These are phyloP conservation scores for Phytophthora sp. DNA, from an alignment of 352 stramenopile species.

Conservation along the genomic window DNA sequence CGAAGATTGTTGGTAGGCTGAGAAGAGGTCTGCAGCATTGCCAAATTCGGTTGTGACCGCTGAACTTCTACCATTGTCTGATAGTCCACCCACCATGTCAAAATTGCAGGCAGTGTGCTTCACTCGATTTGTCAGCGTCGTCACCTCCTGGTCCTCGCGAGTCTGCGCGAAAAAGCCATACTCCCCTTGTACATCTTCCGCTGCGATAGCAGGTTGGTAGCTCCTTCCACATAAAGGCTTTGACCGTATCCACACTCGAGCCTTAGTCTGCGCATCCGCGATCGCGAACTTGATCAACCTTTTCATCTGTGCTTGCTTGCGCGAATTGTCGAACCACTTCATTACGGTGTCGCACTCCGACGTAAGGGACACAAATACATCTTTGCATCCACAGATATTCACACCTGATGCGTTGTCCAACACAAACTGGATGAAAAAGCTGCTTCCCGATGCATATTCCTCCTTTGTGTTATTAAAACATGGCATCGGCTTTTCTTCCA, in stretches of 20 bases:
- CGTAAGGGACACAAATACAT: slow-evolving; percentile 8
- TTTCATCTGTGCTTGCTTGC: slow-evolving; percentile 3
- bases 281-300: not conserved
- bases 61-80: slow-evolving; percentile 3
- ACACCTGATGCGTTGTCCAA: slow-evolving; percentile 15
- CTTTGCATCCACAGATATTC: slow-evolving; percentile 17
- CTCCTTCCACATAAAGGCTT: not conserved
- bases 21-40: not conserved
- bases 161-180: not conserved
- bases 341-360: slow-evolving; percentile 5
- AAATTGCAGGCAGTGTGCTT: not conserved
- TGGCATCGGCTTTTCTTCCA: not conserved
- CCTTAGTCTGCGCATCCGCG: not conserved
- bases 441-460: not conserved
- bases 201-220: not conserved
- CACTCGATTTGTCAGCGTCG: not conserved
- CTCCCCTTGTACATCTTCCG: not conserved
- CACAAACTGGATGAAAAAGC: slow-evolving; percentile 4
- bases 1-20: not conserved
- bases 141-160: not conserved
- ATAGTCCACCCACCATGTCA: slow-evolving; percentile 1
- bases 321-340: slow-evolving; percentile 10
- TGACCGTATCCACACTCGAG: not conserved
- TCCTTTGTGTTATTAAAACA: not conserved
- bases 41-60: not conserved